Evolutionary conservation across 805 yeast genomes (phyloP).

Genomic region (Metschnikowia picachoensis): DNA sequence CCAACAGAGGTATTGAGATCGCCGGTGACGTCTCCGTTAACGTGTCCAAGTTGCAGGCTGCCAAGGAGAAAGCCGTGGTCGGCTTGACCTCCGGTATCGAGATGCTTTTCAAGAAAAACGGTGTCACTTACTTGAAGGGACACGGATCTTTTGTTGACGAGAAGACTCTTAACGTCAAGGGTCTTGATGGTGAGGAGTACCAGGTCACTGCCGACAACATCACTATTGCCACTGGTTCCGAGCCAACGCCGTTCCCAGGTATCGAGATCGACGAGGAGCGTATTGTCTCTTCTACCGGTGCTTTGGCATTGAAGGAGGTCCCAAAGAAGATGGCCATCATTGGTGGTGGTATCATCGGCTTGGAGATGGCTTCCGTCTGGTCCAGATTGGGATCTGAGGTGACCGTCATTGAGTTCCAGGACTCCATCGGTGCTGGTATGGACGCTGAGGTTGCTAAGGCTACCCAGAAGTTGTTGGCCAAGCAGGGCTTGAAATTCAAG

Average conservation of each 20-base stretch:
- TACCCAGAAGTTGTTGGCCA: constrained; percentile 82
- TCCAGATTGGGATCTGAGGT: constrained; percentile 93
- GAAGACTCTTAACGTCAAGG: constrained; percentile 71
- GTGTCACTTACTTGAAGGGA: constrained; percentile 93
- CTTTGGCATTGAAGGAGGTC: constrained; percentile 74
- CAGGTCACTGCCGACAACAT: constrained; percentile 77
- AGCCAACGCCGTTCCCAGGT: constrained; percentile 98
- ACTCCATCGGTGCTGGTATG: constrained; percentile 96
- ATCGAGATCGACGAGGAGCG: constrained; percentile 94
- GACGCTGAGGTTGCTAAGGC: constrained; percentile 91
- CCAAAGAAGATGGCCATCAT: constrained; percentile 91
- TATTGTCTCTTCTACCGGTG: constrained; percentile 95
- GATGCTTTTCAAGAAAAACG: constrained; percentile 91
- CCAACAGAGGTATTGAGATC: constrained; percentile 86
- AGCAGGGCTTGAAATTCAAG: constrained; percentile 94
- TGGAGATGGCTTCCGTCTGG: constrained; percentile 99
- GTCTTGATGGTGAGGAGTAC: constrained; percentile 81
- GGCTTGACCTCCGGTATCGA: constrained; percentile 94
- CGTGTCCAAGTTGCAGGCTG: constrained; percentile 76
- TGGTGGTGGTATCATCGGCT: constrained; percentile 99
- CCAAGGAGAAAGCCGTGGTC: constrained; percentile 86
- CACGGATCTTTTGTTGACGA: constrained; percentile 83
- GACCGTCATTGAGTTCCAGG: constrained; percentile 87
- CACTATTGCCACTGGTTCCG: constrained; percentile 97
- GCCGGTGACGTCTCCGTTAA: constrained; percentile 68